Base-by-base conservation (phyloP, 345 rosid species). In the Tarenaya hassleriana region DNA sequence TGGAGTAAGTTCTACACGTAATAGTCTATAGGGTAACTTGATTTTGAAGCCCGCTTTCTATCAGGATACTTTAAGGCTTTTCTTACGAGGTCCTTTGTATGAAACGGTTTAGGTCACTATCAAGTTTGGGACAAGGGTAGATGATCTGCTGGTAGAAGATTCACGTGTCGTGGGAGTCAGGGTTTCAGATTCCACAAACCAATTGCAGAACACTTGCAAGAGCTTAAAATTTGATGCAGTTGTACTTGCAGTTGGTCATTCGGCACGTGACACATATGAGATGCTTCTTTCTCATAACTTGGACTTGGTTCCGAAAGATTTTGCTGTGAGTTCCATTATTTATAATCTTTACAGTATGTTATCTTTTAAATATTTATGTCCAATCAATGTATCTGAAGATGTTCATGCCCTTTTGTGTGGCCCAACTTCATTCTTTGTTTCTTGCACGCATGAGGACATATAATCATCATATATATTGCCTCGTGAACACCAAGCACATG, bases 231-330 rank as follows among this genome's bases (percentile, higher is more conserved):
- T 49, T 68, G 98, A 87, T 69, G 86, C 95, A 7, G 88, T 84
- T 44, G 66, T 91, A 63, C 81, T 91, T 52, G 98, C 96, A 33
- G 94, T 84, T 52, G 98, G 96, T 56, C 98, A 91, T 74, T 91
- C 98, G 70, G 98, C 96, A 51, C 95, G 95, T 59, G 98, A 87
- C 60, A 58, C 75, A 37, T 91, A 91, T 73, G 81, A 83, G 51
- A 87, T 80, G 88, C 95, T 91, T 76, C 86, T 79, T 73, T 77
- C 90, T 60, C 98, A 79, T 66, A 75, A 84, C 63, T 58, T 82
- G 19, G 81, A 81, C 50, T 53, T 91, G 75, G 69, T 69, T 33
- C 94, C 90, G 34, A 87, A 91, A 76, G 95, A 87, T 72, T 87
- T 91, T 71, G 76, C 96, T 15, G 98, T 91, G 61, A 75, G 96